Conservation (phyloP, 2,329 filamentous ascomycete species). For the Akanthomyces uredinophilus region DNA sequence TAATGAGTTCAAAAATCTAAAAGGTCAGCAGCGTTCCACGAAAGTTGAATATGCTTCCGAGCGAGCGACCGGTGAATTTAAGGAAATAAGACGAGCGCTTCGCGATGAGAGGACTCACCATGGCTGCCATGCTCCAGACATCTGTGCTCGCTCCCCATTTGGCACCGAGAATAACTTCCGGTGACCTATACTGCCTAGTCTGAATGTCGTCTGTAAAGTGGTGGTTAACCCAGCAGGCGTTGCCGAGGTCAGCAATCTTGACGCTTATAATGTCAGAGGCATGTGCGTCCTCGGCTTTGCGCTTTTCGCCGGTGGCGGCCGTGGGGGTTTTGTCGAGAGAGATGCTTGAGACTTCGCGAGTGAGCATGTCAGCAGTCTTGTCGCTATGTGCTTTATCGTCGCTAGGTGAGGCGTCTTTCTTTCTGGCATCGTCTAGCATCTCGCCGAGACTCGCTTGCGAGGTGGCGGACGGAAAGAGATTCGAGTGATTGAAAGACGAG, state of each 20-base stretch:
- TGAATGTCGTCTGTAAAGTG: slow-evolving; percentile 99
- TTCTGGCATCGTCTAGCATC: slow-evolving; percentile 56
- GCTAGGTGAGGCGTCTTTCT: slow-evolving; percentile 41
- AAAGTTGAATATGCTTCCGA: not conserved
- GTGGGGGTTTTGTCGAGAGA: slow-evolving; percentile 72
- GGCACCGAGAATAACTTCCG: slow-evolving; percentile 90
- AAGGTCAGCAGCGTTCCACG: not conserved
- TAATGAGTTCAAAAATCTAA: slow-evolving; percentile 94
- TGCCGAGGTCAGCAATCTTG: slow-evolving; percentile 97
- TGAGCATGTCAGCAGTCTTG: slow-evolving; percentile 87
- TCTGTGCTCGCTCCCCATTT: slow-evolving; percentile 99
- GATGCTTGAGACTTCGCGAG: slow-evolving; percentile 90
- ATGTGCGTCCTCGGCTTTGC: slow-evolving; percentile 52
- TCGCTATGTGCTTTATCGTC: slow-evolving; percentile 79
- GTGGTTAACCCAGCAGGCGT: slow-evolving; percentile 97
- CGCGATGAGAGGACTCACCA: slow-evolving; percentile 58
- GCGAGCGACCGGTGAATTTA: no score
- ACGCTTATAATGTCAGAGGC: slow-evolving; percentile 80
- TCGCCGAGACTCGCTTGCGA: slow-evolving; percentile 76
- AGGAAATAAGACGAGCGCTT: not conserved
- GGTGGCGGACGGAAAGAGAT: slow-evolving; percentile 60
- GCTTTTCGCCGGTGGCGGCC: slow-evolving; percentile 56
- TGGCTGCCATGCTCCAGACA: slow-evolving; percentile 98
- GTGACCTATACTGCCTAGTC: slow-evolving; percentile 92
- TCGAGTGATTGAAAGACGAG: slow-evolving; percentile 77